phyloP scores from a whole-genome alignment of 1,284 basidiomycete genomes.

The Phellinidium pouzarii region DNA sequence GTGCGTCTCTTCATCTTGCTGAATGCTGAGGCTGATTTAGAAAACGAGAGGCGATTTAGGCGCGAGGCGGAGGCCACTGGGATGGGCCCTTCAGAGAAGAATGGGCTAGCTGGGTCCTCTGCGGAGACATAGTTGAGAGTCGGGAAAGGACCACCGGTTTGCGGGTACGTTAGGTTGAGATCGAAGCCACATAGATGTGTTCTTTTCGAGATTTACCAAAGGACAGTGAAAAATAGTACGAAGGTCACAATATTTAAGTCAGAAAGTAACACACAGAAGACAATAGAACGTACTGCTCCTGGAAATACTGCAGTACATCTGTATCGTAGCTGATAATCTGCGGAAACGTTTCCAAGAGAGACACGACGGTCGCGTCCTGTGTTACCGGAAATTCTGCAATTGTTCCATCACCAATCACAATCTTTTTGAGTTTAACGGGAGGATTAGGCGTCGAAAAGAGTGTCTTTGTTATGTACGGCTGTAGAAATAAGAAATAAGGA shows the following conservation, averaged over 20 bases:
- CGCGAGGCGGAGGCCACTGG: not conserved
- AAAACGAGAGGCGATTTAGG: not conserved
- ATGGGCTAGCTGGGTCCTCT: slow-evolving; percentile 2
- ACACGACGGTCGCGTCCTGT: slow-evolving; percentile 8
- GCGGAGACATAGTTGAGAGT: slow-evolving; percentile 3
- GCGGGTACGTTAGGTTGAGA: slow-evolving; percentile 21
- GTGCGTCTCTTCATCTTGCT: slow-evolving; percentile 5
- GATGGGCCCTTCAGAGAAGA: not conserved
- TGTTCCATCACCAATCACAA: slow-evolving; percentile 21
- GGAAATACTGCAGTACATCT: slow-evolving; percentile 18
- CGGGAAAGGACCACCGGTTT: slow-evolving; percentile 14
- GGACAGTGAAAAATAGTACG: not conserved
- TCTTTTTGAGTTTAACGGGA: slow-evolving; percentile 20
- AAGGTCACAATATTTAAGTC: not conserved
- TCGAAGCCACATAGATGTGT: slow-evolving; percentile 19
- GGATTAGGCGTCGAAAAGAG: slow-evolving; percentile 18
- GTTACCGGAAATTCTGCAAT: slow-evolving; percentile 5
- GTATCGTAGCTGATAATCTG: slow-evolving; percentile 20
- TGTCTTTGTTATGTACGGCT: slow-evolving; percentile 21
- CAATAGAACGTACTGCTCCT: slow-evolving; percentile 17
- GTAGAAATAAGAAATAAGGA: too few species aligned
- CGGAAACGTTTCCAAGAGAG: slow-evolving; percentile 17
- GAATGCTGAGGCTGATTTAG: not conserved
- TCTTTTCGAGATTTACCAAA: slow-evolving; percentile 11
- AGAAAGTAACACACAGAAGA: not conserved